These are phyloP conservation scores for Trametes cingulata DNA, from an alignment of 768 basidiomycete genomes.

Conservation along the genomic window DNA sequence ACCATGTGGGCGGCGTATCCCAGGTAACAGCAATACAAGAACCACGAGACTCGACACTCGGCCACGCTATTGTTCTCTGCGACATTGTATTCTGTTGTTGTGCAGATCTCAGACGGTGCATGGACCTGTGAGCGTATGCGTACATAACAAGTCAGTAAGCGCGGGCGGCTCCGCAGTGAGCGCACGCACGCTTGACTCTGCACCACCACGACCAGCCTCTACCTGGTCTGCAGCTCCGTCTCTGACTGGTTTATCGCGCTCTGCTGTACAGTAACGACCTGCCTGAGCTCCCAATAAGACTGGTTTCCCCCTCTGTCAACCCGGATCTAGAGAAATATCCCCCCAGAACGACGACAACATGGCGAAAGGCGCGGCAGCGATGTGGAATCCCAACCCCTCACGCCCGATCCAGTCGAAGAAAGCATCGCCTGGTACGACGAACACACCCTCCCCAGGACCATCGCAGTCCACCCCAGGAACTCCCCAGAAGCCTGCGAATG, in stretches of 20 bases:
- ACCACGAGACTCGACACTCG: not conserved
- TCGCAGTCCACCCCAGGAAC: constrained; percentile 19
- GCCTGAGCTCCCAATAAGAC: not conserved
- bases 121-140: not conserved
- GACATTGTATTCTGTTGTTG: constrained; percentile 1
- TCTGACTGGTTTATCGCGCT: constrained; percentile 2
- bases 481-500: constrained; percentile 12
- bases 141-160: constrained; percentile 11
- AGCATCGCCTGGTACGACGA: constrained; percentile 1
- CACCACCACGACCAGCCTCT: constrained; percentile 39
- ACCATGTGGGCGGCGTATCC: constrained; percentile 7
- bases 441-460: constrained; percentile 18
- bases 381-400: constrained; percentile 70
- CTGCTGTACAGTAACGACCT: constrained; percentile 1
- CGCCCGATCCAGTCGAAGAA: constrained; percentile 39
- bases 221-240: constrained; percentile 8
- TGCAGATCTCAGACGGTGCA: not conserved
- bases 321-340: not conserved
- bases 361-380: constrained; percentile 26
- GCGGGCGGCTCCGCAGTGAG: constrained; percentile 19
- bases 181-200: constrained; percentile 39
- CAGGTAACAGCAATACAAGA: constrained; percentile 10
- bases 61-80: not conserved
- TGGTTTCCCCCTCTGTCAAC: not conserved
- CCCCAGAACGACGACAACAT: not conserved